A percentile compares a stretch with the other conserved stretches of the same genome.
Evolutionary conservation across 2,329 filamentous ascomycete species (phyloP).

Genomic region (Trichoderma endophyticum): DNA sequence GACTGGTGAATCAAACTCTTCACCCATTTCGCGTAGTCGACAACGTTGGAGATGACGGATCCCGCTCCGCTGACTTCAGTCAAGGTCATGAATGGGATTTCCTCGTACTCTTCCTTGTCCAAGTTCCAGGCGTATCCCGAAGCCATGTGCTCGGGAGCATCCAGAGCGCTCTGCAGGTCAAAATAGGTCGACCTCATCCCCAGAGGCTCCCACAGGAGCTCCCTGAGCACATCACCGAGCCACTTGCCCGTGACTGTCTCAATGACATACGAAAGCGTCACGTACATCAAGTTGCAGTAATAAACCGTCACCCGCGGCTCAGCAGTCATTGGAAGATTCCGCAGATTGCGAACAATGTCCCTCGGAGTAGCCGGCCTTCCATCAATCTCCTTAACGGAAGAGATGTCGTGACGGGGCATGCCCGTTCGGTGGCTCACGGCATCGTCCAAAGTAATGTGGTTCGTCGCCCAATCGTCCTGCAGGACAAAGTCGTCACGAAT

Average conservation of each 20-base stretch:
- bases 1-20: conserved; percentile 40
- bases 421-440: conserved; percentile 52
- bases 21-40: conserved; percentile 53
- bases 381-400: conserved; percentile 27
- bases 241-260: conserved; percentile 39
- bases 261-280: conserved; percentile 43
- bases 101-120: conserved; percentile 22
- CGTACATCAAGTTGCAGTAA: conserved; percentile 53
- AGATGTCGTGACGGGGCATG: conserved; percentile 42
- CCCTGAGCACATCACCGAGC: conserved; percentile 40
- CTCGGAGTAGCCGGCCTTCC: conserved; percentile 31
- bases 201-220: conserved; percentile 44
- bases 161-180: conserved; percentile 29
- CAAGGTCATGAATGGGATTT: conserved; percentile 27
- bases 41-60: conserved; percentile 43
- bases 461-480: conserved; percentile 43
- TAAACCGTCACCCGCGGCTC: conserved; percentile 45
- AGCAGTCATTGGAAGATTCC: conserved; percentile 42
- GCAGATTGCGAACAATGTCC: conserved; percentile 42
- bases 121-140: conserved; percentile 42
- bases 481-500: conserved; percentile 53
- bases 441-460: conserved; percentile 52
- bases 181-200: conserved; percentile 45
- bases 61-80: conserved; percentile 40
- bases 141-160: conserved; percentile 34